phyloP scores from a whole-genome alignment of 345 rosid species.

The Syzygium aromaticum region DNA sequence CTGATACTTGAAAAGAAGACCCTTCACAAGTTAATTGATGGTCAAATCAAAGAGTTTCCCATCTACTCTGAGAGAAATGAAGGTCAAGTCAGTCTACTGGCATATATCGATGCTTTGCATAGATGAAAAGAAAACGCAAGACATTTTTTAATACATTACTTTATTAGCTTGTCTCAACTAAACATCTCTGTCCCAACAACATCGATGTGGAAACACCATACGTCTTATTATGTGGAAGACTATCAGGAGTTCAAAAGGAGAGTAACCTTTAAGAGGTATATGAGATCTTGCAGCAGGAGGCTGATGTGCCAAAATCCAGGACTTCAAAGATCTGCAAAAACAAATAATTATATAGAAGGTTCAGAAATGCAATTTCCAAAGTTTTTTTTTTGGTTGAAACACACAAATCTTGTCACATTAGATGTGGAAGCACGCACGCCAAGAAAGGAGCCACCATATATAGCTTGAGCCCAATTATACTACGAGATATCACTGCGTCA shows the following conservation, averaged over 20 bases:
- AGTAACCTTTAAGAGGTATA: conserved; percentile 58
- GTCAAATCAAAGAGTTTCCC: background rate
- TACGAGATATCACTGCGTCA: conserved; percentile 76
- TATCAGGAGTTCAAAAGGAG: background rate
- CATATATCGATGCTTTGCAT: background rate
- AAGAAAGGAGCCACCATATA: conserved; percentile 98
- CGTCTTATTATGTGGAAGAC: background rate
- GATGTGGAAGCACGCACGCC: conserved; percentile 36
- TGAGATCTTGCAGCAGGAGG: conserved; percentile 53
- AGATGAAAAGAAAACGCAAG: background rate
- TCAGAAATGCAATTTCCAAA: background rate
- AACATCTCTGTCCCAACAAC: background rate
- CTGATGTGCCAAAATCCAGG: conserved; percentile 63
- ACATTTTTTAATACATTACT: background rate
- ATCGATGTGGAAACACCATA: background rate
- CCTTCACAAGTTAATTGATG: background rate
- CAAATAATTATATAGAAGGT: background rate
- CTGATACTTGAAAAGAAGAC: background rate
- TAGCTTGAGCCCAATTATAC: conserved; percentile 79
- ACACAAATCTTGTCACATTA: background rate
- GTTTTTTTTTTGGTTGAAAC: background rate
- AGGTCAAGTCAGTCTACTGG: background rate
- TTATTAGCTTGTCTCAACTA: background rate
- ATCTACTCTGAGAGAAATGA: background rate
- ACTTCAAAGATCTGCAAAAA: conserved; percentile 54